Evolutionary conservation across 1,284 basidiomycete species (phyloP).

Genomic region (Melampsora medusae): DNA sequence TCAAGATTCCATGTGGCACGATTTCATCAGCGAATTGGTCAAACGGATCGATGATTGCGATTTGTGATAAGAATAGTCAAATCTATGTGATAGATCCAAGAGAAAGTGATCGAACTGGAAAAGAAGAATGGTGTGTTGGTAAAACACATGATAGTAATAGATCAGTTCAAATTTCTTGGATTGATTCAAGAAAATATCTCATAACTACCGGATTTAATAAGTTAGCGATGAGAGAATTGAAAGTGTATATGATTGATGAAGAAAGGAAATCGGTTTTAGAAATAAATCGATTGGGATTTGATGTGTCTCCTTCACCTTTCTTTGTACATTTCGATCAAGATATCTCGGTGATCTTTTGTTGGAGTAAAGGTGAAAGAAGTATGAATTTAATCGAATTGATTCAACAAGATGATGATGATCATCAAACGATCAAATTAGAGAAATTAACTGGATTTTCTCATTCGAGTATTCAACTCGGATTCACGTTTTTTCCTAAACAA

Average conservation of each 20-base stretch:
- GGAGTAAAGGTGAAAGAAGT: conserved; percentile 58
- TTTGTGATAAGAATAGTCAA: conserved; percentile 57
- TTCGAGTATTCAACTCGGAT: conserved; percentile 55
- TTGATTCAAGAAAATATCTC: conserved; percentile 53
- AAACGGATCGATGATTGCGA: conserved; percentile 54
- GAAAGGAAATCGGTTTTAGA: conserved; percentile 45
- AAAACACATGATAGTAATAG: conserved; percentile 56
- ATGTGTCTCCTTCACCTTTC: conserved; percentile 58
- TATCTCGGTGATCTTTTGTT: conserved; percentile 57
- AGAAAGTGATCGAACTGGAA: conserved; percentile 24
- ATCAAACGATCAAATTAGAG: conserved; percentile 47
- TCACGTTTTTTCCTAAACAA: conserved; percentile 56
- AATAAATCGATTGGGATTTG: conserved; percentile 53
- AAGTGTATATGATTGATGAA: conserved; percentile 52
- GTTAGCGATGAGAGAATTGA: conserved; percentile 57
- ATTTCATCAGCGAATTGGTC: conserved; percentile 55
- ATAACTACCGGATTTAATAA: conserved; percentile 57
- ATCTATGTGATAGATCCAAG: conserved; percentile 57
- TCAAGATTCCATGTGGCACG: conserved; percentile 10
- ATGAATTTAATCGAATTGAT: conserved; percentile 57
- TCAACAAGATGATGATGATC: conserved; percentile 49
- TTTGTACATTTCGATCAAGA: conserved; percentile 58
- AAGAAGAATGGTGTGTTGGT: conserved; percentile 46
- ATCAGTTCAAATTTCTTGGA: conserved; percentile 57
- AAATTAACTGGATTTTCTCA: conserved; percentile 48